Conservation (phyloP, 768 basidiomycete genomes). For the Lactifluus rugatus region DNA sequence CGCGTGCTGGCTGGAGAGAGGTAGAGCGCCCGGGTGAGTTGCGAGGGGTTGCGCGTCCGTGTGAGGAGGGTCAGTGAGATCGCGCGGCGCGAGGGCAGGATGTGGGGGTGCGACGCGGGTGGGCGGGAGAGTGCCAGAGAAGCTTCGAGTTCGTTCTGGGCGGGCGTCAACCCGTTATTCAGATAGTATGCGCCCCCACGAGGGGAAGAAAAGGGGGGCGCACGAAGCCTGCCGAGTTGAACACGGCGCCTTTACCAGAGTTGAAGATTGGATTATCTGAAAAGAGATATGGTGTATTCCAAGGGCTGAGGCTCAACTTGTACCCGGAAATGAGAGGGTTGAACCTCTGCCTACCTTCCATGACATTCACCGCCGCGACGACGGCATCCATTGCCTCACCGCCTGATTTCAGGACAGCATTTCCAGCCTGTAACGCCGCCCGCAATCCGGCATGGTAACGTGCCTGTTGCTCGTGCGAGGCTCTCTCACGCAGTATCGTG, state of each 20-base stretch:
- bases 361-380: slow-evolving; percentile 57
- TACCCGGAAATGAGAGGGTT: background rate
- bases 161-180: background rate
- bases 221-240: slow-evolving; percentile 73
- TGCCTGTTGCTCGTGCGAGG: slow-evolving; percentile 51
- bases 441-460: slow-evolving; percentile 47
- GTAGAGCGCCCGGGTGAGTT: slow-evolving; percentile 61
- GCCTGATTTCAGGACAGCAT: slow-evolving; percentile 50
- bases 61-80: slow-evolving; percentile 57
- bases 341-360: slow-evolving; percentile 41
- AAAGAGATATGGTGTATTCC: background rate
- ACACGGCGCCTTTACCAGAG: slow-evolving; percentile 71
- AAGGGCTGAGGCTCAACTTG: background rate
- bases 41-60: slow-evolving; percentile 60
- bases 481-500: slow-evolving; percentile 46
- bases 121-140: slow-evolving; percentile 77
- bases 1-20: slow-evolving; percentile 51
- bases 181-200: background rate
- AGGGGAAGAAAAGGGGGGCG: background rate
- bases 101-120: slow-evolving; percentile 50
- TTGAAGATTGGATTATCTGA: slow-evolving; percentile 77
- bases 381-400: slow-evolving; percentile 81
- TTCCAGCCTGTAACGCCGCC: slow-evolving; percentile 49
- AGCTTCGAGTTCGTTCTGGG: slow-evolving; percentile 71
- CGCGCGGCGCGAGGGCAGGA: slow-evolving; percentile 52